Evolutionary conservation across 2,329 filamentous ascomycete genomes (phyloP), one percentile per base, ranked within the genome.

Genomic region (Neocatenulostroma microsporum): DNA sequence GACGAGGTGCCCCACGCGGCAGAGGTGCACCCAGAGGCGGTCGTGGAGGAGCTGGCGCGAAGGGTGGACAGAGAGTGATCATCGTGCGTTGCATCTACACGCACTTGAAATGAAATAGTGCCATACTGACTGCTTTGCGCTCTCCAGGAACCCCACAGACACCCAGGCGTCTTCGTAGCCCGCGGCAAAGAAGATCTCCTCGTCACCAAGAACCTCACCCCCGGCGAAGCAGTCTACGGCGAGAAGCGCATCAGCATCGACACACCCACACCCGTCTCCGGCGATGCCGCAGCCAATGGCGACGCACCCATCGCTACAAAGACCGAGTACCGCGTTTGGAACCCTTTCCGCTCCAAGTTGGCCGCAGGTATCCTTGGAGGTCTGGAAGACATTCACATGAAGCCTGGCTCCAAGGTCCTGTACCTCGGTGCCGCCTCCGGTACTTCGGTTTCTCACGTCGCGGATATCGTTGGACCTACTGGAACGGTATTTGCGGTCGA

Each of bases 231-330:
- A 45, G 91, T 98, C 54, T 98, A 98, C 66, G 91, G 91, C 69
- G 91, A 98, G 76, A 98, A 98, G 83, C 85, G 93, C 64, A 89
- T 98, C 63, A 79, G 82, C 44, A 81, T 95, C 56, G 87, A 95
- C 63, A 81, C 80, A 56, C 67, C 73, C 23, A 51, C 63, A 21
- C 53, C 56, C 31, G 53, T 48, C 28, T 49, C 56, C 51, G 73
- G 80, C 58, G 78, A 78, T 57, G 80, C 78, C 51, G 40, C 50
- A 13, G 77, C 49, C 27, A 58, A 84, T 56, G 82, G 78, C 49
- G 75, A 75, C 34, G 76, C 63, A 10, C 60, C 68, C 19, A 73
- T 76, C 35, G 73, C 76, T 32, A 91, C 85, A 59, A 94, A 94
- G 73, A 79, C 82, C 59, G 91, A 98, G 71, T 98, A 96, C 80